A percentile compares a stretch with the other conserved stretches of the same genome.
These are phyloP conservation scores for Kluyveromyces aestuarii DNA, from an alignment of 805 yeast species.

Conservation along the genomic window DNA sequence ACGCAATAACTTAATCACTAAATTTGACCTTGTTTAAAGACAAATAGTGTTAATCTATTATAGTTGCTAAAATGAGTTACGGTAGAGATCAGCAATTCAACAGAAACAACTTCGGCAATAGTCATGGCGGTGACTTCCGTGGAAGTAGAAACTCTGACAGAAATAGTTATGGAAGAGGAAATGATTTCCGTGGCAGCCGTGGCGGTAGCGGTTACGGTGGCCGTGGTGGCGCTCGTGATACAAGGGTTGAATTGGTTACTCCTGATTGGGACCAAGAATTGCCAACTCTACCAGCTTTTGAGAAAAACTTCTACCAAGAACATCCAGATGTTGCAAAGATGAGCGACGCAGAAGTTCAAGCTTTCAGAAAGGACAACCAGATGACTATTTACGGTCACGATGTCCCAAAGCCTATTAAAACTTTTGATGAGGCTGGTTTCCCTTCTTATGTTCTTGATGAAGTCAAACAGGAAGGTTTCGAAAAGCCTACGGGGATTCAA, in stretches of 20 bases:
- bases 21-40: no score
- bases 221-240: constrained; percentile 31
- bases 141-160: constrained; percentile 32
- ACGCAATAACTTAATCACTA: no score
- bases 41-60: neutral
- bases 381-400: constrained; percentile 79
- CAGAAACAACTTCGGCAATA: constrained; percentile 26
- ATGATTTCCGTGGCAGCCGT: constrained; percentile 28
- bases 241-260: constrained; percentile 32
- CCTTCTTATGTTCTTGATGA: constrained; percentile 87
- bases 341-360: constrained; percentile 59
- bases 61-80: constrained; percentile 26
- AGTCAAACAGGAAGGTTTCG: constrained; percentile 88
- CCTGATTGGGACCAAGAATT: constrained; percentile 73
- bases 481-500: constrained; percentile 90
- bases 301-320: constrained; percentile 90
- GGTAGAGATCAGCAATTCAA: constrained; percentile 31
- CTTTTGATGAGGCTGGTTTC: constrained; percentile 96
- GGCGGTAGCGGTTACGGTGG: constrained; percentile 33
- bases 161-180: constrained; percentile 28
- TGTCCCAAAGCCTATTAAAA: constrained; percentile 88
- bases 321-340: constrained; percentile 69
- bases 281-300: constrained; percentile 69
- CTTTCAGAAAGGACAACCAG: constrained; percentile 73
- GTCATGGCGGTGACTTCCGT: constrained; percentile 35